Evolutionary conservation across 192 early-diverging fungal species (phyloP).

Genomic region (Coemansia sp.): DNA sequence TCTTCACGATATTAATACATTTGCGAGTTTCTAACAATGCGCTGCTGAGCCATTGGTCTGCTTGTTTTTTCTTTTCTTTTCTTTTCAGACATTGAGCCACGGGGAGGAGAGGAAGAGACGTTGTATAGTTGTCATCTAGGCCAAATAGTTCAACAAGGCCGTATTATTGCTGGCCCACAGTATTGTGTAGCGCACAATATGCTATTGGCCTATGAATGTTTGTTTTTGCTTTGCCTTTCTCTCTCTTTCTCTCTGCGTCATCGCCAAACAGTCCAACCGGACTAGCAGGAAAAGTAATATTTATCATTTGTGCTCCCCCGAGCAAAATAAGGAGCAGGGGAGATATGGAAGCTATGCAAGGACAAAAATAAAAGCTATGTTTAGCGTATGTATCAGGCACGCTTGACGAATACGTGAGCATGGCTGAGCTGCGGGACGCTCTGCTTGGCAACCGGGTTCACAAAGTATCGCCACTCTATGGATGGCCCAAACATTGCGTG

Average conservation of each 20-base stretch:
- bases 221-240: conserved; percentile 1
- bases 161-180: no score
- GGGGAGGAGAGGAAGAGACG: no score
- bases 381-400: background rate
- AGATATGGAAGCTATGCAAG: background rate
- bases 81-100: no score
- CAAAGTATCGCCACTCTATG: conserved; percentile 45
- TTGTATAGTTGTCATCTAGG: no score
- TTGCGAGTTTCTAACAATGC: background rate
- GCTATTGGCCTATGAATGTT: conserved; percentile 3
- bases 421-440: conserved; percentile 55
- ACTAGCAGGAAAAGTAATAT: no score
- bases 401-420: conserved; percentile 50
- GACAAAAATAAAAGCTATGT: background rate
- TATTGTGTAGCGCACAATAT: background rate
- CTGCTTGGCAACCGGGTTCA: conserved; percentile 45
- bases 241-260: background rate
- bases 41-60: background rate
- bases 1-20: background rate
- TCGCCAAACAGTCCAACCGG: no score
- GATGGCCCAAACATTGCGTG: conserved; percentile 7
- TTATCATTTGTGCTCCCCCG: background rate
- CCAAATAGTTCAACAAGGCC: no score
- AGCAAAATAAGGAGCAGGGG: background rate
- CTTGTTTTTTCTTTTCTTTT: no score